Percentiles rank a stretch among this genome's conserved stretches.
Conservation (phyloP, 129 eudicot species). For the Apium graveolens region DNA sequence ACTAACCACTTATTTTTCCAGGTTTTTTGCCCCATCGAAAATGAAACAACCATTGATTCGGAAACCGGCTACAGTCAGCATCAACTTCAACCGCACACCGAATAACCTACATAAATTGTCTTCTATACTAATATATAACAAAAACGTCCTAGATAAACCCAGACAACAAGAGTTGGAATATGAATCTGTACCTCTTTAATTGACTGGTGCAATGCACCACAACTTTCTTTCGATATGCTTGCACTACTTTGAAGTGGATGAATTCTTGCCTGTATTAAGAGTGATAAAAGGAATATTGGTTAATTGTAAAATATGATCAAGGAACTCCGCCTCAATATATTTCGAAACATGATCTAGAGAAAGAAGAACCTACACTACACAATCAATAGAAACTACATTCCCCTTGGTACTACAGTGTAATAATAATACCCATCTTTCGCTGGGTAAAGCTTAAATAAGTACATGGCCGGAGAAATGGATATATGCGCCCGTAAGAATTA, state of each 20-base stretch:
- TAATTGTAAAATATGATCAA: not conserved
- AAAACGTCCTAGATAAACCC: constrained; percentile 9
- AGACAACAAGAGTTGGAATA: not conserved
- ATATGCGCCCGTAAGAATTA: no score
- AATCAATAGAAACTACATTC: not conserved
- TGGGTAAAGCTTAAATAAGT: not conserved
- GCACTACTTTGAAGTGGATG: constrained; percentile 77
- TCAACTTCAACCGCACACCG: constrained; percentile 70
- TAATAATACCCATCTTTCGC: not conserved
- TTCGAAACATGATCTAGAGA: not conserved
- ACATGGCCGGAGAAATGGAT: not conserved
- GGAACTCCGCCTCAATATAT: not conserved
- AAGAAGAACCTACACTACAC: not conserved
- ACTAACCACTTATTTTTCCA: constrained; percentile 87
- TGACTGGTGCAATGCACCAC: constrained; percentile 50
- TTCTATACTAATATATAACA: constrained; percentile 31
- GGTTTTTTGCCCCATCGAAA: constrained; percentile 94
- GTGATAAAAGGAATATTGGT: not conserved
- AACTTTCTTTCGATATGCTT: constrained; percentile 64
- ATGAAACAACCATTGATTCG: constrained; percentile 88
- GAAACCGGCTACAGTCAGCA: constrained; percentile 72
- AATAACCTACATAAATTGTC: constrained; percentile 61
- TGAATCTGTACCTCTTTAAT: constrained; percentile 69
- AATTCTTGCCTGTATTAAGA: constrained; percentile 72
- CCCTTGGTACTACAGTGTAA: not conserved